These are phyloP conservation scores for Botrytis byssoidea DNA, from an alignment of 2,329 filamentous ascomycete species.

Conservation along the genomic window DNA sequence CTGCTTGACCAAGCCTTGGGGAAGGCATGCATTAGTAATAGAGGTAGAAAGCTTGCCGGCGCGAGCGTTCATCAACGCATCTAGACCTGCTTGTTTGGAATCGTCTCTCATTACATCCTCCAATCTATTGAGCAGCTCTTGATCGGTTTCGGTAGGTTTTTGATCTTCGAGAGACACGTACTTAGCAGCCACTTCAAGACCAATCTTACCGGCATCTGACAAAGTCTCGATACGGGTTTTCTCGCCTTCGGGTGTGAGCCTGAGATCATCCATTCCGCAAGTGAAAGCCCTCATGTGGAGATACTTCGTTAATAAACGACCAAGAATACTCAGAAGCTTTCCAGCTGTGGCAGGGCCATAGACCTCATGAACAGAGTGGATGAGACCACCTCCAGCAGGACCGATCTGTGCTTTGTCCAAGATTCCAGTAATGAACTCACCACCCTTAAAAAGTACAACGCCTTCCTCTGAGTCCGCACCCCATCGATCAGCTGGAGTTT, in stretches of 20 bases:
- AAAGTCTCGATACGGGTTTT: slow-evolving; percentile 66
- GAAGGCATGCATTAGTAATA: slow-evolving; percentile 78
- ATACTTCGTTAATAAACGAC: slow-evolving; percentile 82
- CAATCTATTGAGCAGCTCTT: slow-evolving; percentile 72
- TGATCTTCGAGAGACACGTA: slow-evolving; percentile 80
- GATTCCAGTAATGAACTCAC: slow-evolving; percentile 85
- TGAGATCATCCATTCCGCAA: slow-evolving; percentile 94
- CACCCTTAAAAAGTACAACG: slow-evolving; percentile 76
- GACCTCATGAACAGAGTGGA: slow-evolving; percentile 90
- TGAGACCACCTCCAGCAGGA: slow-evolving; percentile 78
- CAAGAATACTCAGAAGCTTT: slow-evolving; percentile 83
- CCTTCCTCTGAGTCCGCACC: slow-evolving; percentile 74
- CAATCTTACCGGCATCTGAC: slow-evolving; percentile 63
- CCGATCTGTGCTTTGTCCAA: slow-evolving; percentile 96
- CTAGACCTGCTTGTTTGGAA: slow-evolving; percentile 84
- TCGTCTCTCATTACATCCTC: slow-evolving; percentile 92
- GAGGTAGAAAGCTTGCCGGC: slow-evolving; percentile 70
- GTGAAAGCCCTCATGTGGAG: slow-evolving; percentile 94
- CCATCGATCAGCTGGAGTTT: slow-evolving; percentile 79
- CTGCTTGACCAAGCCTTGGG: slow-evolving; percentile 77
- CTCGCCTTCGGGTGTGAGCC: slow-evolving; percentile 79
- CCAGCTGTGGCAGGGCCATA: slow-evolving; percentile 87
- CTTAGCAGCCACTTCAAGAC: slow-evolving; percentile 76
- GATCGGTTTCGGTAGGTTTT: slow-evolving; percentile 60
- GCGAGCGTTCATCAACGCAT: slow-evolving; percentile 76